Evolutionary conservation across 1,284 basidiomycete genomes (phyloP), one percentile per base, ranked within the genome.

Genomic region (Nidula niveotomentosa): DNA sequence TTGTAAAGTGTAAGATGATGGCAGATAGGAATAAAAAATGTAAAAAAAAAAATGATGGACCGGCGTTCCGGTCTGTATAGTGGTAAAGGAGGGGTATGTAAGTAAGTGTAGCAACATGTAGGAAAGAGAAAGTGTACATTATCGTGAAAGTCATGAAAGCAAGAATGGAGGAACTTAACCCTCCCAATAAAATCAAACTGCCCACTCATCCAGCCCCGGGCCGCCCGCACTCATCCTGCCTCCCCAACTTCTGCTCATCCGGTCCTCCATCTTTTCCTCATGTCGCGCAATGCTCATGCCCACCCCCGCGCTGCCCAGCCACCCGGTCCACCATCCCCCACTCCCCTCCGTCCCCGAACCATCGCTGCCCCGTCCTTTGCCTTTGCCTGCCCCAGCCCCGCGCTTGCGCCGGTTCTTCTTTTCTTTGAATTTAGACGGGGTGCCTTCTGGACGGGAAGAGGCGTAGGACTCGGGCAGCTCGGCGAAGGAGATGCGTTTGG

Each of bases 401-500:
- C 48, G 45, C 53, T 46, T 46, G 10, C 59, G 52, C 53, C 52
- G 39, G n/a, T 48, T 58, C 58, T 55, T 59, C 52, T 58, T 65
- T 44, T 66, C 61, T 50, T 63, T 64, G 37, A 69, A 69, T 58
- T 63, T 65, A 37, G 65, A 61, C 18, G 63, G 59, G 51, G 59
- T 53, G 41, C 68, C 67, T 36, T 67, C 67, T 46, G 69, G 65
- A 46, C 65, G 58, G 12, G 71, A 72, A 44, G 69, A 67, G 12
- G 75, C 72, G 60, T 86, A 83, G 45, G 82, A 79, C 67, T 90
- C 87, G 0, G 88, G 86, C 36, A 88, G 73, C 67, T 86, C 79
- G 33, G 87, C 87, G 59, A 91, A 91, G 57, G 84, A 88, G 51
- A 91, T 91, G 30, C 84, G 78, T 57, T 88, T 88, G 5, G 89